phyloP scores from a whole-genome alignment of 768 basidiomycete genomes.

The Boletus vinaceobasis region DNA sequence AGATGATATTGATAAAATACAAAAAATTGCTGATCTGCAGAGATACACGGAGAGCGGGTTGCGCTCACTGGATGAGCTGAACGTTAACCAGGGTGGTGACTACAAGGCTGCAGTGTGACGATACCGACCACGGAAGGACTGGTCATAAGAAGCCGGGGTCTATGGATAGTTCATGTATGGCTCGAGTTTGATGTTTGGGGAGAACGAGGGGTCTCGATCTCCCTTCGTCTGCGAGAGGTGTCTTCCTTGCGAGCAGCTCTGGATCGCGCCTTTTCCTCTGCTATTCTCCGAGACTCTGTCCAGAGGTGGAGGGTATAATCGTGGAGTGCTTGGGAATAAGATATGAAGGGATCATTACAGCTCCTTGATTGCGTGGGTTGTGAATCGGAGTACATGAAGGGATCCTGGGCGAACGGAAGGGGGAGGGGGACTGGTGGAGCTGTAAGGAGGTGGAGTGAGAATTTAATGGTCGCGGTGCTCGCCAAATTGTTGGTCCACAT shows the following conservation, averaged over 20 bases:
- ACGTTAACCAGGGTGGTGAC: slow-evolving; percentile 11
- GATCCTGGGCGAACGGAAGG: slow-evolving; percentile 10
- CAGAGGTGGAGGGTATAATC: slow-evolving; percentile 65
- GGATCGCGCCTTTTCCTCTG: slow-evolving; percentile 47
- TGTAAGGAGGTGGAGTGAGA: slow-evolving; percentile 8
- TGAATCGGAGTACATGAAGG: slow-evolving; percentile 16
- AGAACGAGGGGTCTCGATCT: slow-evolving; percentile 9
- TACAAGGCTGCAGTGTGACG: slow-evolving; percentile 1
- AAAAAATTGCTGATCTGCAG: slow-evolving; percentile 11
- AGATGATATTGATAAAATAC: slow-evolving; percentile 13
- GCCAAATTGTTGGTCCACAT: slow-evolving; percentile 23
- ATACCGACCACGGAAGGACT: slow-evolving; percentile 14
- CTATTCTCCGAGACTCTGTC: slow-evolving; percentile 59
- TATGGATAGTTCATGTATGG: slow-evolving; percentile 13
- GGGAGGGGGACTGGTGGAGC: slow-evolving; percentile 7
- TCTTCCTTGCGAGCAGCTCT: slow-evolving; percentile 30
- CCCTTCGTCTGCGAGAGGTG: slow-evolving; percentile 23
- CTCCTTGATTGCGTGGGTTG: slow-evolving; percentile 2
- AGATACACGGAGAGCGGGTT: slow-evolving; percentile 10
- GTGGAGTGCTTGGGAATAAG: slow-evolving; percentile 63
- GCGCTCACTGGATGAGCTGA: slow-evolving; percentile 13
- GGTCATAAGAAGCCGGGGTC: not conserved
- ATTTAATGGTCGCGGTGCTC: slow-evolving; percentile 27
- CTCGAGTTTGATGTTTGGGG: slow-evolving; percentile 6
- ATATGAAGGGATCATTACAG: slow-evolving; percentile 38